Evolutionary conservation across 1,284 basidiomycete genomes (phyloP), one percentile per base, ranked within the genome.

Genomic region (Ceratobasidium sp.): DNA sequence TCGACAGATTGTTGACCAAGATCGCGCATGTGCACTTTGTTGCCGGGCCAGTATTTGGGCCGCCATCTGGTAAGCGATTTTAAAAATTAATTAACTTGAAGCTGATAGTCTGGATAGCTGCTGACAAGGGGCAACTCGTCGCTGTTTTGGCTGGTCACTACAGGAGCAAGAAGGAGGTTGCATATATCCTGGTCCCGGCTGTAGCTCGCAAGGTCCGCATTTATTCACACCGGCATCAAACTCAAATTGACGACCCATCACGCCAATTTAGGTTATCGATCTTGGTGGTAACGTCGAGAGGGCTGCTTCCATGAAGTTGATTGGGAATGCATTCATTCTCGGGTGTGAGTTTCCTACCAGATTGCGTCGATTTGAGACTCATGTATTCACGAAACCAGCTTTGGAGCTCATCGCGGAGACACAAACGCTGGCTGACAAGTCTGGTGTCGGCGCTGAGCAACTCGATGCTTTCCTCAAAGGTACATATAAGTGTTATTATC

Each of bases 141-240:
- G 83, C 94, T 65, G 85, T 89, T 56, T 89, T 95, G 81, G 87
- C 89, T 1, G 94, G 94, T 7, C 90, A 94, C 76, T 90, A 93
- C 77, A 86, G 87, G 69, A 88, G 88, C 53, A 95, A 94, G 82
- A 92, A 93, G 77, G 86, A 91, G 75, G 85, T 89, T 1, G 87
- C 89, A 1, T 86, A 92, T 75, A 81, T 91, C 43, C 80, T 91
- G 40, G 85, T 94, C 6, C 94, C 94, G 25, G 86, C 90, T 3
- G 85, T 95, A 58, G 93, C 89, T 25, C 81, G 86, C 71, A 94
- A 93, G 79, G 78, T 62, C 7, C 8, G 12, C 32, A 34, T 12
- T 29, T n/a, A n/a, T n/a, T n/a, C n/a, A n/a, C n/a, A n/a, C n/a
- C n/a, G n/a, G n/a, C n/a, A n/a, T 43, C 40, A 12, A 43, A 10